Evolutionary conservation across 1,284 basidiomycete genomes (phyloP).

Genomic region (Fomes fomentarius): DNA sequence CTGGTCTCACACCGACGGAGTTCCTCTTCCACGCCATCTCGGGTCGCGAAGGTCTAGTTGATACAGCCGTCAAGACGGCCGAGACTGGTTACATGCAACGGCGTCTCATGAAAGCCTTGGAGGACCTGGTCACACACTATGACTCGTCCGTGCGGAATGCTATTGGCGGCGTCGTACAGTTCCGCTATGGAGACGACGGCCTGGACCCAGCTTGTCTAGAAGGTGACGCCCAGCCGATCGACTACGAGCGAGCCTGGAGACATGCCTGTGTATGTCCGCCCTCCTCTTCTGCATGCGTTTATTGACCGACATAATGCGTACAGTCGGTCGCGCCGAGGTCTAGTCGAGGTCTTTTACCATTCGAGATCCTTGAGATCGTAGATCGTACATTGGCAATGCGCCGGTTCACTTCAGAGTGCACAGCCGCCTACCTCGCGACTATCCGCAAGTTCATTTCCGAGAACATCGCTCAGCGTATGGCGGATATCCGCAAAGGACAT

Average conservation of each 20-base stretch:
- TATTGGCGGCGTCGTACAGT: constrained; percentile 96
- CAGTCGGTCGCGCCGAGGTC: constrained; percentile 66
- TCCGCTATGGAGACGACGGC: constrained; percentile 96
- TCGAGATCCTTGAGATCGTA: constrained; percentile 82
- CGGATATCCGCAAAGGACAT: constrained; percentile 69
- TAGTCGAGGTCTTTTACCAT: constrained; percentile 80
- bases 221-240: constrained; percentile 92
- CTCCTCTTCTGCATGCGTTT: too few relatives aligned
- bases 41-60: constrained; percentile 97
- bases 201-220: constrained; percentile 96
- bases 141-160: constrained; percentile 98
- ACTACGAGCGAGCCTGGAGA: constrained; percentile 86
- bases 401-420: constrained; percentile 73
- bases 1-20: constrained; percentile 93
- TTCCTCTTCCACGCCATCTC: constrained; percentile 99
- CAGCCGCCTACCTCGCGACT: constrained; percentile 76
- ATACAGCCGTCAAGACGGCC: constrained; percentile 99
- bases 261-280: constrained; percentile 78
- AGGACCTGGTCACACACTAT: constrained; percentile 97
- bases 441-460: constrained; percentile 78
- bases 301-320: too few relatives aligned
- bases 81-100: constrained; percentile 99
- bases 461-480: constrained; percentile 72
- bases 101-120: constrained; percentile 97
- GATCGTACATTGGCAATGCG: constrained; percentile 63